Evolutionary conservation across 306 rosid genomes (phyloP).

Genomic region (Prunus mongolica): DNA sequence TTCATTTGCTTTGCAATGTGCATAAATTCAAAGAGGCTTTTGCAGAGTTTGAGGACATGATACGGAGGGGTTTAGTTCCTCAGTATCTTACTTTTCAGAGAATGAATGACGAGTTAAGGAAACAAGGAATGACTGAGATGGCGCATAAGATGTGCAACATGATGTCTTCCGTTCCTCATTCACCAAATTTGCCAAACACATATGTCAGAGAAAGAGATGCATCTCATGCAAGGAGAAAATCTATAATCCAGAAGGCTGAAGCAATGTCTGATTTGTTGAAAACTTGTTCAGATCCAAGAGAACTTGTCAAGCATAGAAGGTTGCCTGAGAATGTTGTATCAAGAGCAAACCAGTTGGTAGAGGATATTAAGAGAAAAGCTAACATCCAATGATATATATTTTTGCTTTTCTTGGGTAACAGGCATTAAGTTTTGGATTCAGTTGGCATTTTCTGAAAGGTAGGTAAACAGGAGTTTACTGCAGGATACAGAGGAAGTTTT

Average conservation of each 20-base stretch:
- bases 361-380: conserved; percentile 41
- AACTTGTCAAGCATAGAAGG: conserved; percentile 45
- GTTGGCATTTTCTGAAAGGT: neutral
- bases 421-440: conserved; percentile 1
- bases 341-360: conserved; percentile 43
- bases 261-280: conserved; percentile 69
- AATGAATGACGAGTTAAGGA: conserved; percentile 53
- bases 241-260: conserved; percentile 64
- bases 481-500: neutral
- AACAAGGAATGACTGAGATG: conserved; percentile 60
- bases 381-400: neutral
- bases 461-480: neutral
- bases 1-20: conserved; percentile 76
- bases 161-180: conserved; percentile 83
- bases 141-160: conserved; percentile 46
- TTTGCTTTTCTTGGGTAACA: neutral
- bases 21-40: conserved; percentile 66
- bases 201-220: conserved; percentile 43
- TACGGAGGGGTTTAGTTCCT: conserved; percentile 73
- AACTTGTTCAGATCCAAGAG: conserved; percentile 58
- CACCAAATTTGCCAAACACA: conserved; percentile 59
- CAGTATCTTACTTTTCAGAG: conserved; percentile 82
- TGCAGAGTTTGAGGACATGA: conserved; percentile 72
- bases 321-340: conserved; percentile 41
- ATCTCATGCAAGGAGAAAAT: conserved; percentile 47